These are phyloP conservation scores for Dichomitus squalens DNA, from an alignment of 1,284 basidiomycete genomes.

Conservation along the genomic window DNA sequence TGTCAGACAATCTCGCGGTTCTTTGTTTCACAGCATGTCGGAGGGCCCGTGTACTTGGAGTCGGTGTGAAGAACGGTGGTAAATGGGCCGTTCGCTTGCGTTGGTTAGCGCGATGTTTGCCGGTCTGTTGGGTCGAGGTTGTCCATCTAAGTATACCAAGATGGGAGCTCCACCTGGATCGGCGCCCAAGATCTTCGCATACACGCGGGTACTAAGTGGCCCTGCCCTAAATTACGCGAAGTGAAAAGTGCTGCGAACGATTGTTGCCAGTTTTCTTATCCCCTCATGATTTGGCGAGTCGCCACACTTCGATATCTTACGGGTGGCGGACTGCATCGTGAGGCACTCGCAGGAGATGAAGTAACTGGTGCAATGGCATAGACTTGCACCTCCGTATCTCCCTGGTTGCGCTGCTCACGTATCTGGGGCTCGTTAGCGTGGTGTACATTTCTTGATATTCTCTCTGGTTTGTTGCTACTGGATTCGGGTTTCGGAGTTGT, in stretches of 20 bases:
- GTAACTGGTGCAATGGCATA: slow-evolving; percentile 83
- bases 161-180: slow-evolving; percentile 23
- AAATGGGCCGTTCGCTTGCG: no score
- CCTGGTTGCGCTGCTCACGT: slow-evolving; percentile 56
- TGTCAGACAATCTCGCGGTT: not conserved
- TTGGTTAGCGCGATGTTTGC: slow-evolving; percentile 20
- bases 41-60: no score
- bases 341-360: slow-evolving; percentile 89
- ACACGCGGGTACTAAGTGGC: not conserved
- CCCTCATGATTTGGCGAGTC: slow-evolving; percentile 63
- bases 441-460: slow-evolving; percentile 59
- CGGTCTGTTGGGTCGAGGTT: slow-evolving; percentile 15
- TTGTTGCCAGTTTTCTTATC: slow-evolving; percentile 35
- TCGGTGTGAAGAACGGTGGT: no score
- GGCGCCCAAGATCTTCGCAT: slow-evolving; percentile 24
- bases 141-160: slow-evolving; percentile 11
- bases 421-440: slow-evolving; percentile 80
- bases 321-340: slow-evolving; percentile 59
- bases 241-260: slow-evolving; percentile 21
- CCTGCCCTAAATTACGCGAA: slow-evolving; percentile 33
- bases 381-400: slow-evolving; percentile 84
- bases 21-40: no score
- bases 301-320: slow-evolving; percentile 49
- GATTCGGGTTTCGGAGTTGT: not conserved
- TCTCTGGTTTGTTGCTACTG: not conserved